Evolutionary conservation across 257 asterid species (phyloP).

Genomic region (Rehmannia glutinosa): DNA sequence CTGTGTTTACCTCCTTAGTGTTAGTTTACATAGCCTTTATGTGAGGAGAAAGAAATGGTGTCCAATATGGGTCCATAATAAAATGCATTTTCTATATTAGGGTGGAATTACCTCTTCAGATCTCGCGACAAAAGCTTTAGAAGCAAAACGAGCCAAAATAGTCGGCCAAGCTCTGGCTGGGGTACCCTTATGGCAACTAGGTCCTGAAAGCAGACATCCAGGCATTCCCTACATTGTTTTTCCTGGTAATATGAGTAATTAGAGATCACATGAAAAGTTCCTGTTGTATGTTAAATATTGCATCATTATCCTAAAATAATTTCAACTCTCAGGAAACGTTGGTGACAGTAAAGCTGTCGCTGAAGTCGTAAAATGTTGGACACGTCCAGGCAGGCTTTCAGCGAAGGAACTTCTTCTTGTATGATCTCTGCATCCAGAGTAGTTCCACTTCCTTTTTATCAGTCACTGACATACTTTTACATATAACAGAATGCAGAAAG

Average conservation of each 20-base stretch:
- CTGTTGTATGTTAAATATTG: neutral
- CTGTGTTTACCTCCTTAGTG: neutral
- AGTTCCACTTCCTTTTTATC: slow-evolving; percentile 9
- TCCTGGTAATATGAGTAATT: slow-evolving; percentile 56
- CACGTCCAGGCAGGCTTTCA: slow-evolving; percentile 62
- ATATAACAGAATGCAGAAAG: slow-evolving; percentile 71
- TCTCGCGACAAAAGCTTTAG: slow-evolving; percentile 93
- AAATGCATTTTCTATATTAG: slow-evolving; percentile 31
- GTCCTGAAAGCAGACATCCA: slow-evolving; percentile 96
- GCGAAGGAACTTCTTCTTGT: slow-evolving; percentile 79
- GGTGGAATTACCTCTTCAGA: slow-evolving; percentile 99
- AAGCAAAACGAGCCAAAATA: slow-evolving; percentile 82
- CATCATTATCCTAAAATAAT: slow-evolving; percentile 10
- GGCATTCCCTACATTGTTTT: slow-evolving; percentile 91
- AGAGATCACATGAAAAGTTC: neutral
- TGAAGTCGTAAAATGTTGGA: slow-evolving; percentile 80
- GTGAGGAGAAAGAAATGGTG: slow-evolving; percentile 2
- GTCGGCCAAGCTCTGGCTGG: slow-evolving; percentile 97
- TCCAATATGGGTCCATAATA: neutral
- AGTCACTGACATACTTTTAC: slow-evolving; percentile 23
- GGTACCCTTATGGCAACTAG: slow-evolving; percentile 94
- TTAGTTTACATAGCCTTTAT: neutral
- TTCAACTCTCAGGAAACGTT: slow-evolving; percentile 73
- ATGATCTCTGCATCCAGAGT: slow-evolving; percentile 29
- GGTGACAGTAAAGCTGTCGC: slow-evolving; percentile 91